These are phyloP conservation scores for Penicillium roqueforti DNA, from an alignment of 495 filamentous ascomycete genomes.

Conservation along the genomic window DNA sequence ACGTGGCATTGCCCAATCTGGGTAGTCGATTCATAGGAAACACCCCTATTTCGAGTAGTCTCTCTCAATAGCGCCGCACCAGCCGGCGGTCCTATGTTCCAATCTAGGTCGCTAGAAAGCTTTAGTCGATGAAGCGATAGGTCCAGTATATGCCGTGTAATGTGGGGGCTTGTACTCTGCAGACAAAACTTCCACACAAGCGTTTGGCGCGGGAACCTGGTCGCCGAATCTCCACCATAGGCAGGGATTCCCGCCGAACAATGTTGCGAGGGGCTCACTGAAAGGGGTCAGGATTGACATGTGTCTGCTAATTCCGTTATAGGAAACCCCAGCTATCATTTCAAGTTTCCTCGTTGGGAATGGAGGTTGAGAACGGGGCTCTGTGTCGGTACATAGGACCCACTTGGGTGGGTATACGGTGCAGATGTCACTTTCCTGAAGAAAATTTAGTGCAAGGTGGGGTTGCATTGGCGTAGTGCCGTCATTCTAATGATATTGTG, in stretches of 20 bases:
- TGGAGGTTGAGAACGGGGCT: background rate
- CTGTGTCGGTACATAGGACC: background rate
- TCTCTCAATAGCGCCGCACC: conserved; percentile 18
- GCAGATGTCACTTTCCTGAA: background rate
- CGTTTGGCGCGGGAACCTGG: conserved; percentile 8
- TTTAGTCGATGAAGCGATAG: background rate
- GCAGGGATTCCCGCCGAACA: background rate
- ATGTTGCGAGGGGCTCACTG: background rate
- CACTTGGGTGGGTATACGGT: background rate
- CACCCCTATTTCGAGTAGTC: conserved; percentile 18
- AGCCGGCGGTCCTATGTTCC: conserved; percentile 10
- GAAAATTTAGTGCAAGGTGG: background rate
- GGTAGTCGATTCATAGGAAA: conserved; percentile 1
- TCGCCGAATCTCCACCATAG: conserved; percentile 10
- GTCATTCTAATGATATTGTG: background rate
- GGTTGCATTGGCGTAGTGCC: background rate
- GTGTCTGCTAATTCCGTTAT: background rate
- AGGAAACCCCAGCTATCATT: background rate
- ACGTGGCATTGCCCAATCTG: conserved; percentile 6
- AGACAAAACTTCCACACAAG: conserved; percentile 2
- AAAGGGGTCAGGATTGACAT: conserved; percentile 2
- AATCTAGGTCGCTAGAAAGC: background rate
- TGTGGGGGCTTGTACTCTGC: background rate
- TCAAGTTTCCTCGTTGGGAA: background rate
- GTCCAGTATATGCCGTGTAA: conserved; percentile 10